Conservation (phyloP, 169 alveolate genomes). For the Plasmodium falciparum region DNA sequence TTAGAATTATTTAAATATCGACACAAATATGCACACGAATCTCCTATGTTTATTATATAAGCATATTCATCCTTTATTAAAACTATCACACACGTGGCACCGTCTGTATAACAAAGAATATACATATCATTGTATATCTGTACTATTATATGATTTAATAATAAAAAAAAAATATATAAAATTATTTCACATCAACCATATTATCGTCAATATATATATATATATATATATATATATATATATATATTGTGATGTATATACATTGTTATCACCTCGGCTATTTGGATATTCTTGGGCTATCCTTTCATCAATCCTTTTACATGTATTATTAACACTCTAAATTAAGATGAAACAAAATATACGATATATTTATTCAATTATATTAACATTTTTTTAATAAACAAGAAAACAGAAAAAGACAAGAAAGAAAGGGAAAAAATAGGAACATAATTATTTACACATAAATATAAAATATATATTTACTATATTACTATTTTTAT, state of each 20-base stretch:
- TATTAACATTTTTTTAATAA: background rate
- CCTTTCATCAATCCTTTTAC: constrained; percentile 56
- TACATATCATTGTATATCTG: too few relatives aligned
- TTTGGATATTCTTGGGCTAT: constrained; percentile 43
- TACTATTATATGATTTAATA: background rate
- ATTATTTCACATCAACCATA: constrained; percentile 10
- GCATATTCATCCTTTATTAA: constrained; percentile 79
- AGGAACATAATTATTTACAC: too few relatives aligned
- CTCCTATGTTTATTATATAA: constrained; percentile 87
- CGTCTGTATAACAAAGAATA: constrained; percentile 79
- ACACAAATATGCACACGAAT: constrained; percentile 88
- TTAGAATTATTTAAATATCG: constrained; percentile 63
- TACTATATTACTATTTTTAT: constrained; percentile 47
- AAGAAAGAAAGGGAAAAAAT: too few relatives aligned
- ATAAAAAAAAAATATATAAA: background rate
- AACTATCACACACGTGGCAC: constrained; percentile 88
- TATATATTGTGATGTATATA: too few relatives aligned
- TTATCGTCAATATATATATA: background rate
- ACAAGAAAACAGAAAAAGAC: too few relatives aligned
- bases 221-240: too few relatives aligned
- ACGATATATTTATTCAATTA: background rate
- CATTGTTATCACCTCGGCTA: constrained; percentile 42
- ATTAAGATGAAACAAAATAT: background rate
- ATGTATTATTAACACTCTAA: constrained; percentile 66
- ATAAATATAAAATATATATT: background rate